Conservation (phyloP, 2,329 filamentous ascomycete species). For the Xylaria sp. region DNA sequence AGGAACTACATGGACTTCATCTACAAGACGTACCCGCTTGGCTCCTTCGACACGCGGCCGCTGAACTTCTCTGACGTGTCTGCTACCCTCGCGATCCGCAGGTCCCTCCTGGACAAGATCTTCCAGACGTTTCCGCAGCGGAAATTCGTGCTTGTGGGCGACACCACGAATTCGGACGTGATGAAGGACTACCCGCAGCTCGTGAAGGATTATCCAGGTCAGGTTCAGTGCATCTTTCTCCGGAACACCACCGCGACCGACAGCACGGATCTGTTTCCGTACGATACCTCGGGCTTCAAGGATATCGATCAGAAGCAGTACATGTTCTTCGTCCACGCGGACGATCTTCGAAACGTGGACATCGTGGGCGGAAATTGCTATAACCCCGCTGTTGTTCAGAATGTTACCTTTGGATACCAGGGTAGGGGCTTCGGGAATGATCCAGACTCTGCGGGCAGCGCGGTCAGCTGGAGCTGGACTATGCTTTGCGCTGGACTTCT, state of each 20-base stretch:
- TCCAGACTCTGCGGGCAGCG: slow-evolving; percentile 41
- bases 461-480: slow-evolving; percentile 34
- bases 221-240: slow-evolving; percentile 81
- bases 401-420: slow-evolving; percentile 76
- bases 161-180: slow-evolving; percentile 80
- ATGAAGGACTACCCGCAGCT: slow-evolving; percentile 74
- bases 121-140: slow-evolving; percentile 80
- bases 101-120: slow-evolving; percentile 75
- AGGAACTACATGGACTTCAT: slow-evolving; percentile 85
- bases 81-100: slow-evolving; percentile 78
- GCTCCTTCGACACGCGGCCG: slow-evolving; percentile 80
- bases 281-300: slow-evolving; percentile 78
- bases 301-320: slow-evolving; percentile 72
- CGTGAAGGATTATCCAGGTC: slow-evolving; percentile 72
- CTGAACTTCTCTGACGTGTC: slow-evolving; percentile 81
- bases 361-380: slow-evolving; percentile 75
- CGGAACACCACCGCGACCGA: slow-evolving; percentile 80
- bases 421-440: slow-evolving; percentile 60
- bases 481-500: slow-evolving; percentile 30
- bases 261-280: slow-evolving; percentile 73
- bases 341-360: slow-evolving; percentile 74
- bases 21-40: slow-evolving; percentile 80
- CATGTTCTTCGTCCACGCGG: slow-evolving; percentile 82
- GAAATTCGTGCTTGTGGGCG: slow-evolving; percentile 80
- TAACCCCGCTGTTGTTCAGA: slow-evolving; percentile 73